Evolutionary conservation across 169 alveolate genomes (phyloP).

Genomic region (Plasmodium gonderi): DNA sequence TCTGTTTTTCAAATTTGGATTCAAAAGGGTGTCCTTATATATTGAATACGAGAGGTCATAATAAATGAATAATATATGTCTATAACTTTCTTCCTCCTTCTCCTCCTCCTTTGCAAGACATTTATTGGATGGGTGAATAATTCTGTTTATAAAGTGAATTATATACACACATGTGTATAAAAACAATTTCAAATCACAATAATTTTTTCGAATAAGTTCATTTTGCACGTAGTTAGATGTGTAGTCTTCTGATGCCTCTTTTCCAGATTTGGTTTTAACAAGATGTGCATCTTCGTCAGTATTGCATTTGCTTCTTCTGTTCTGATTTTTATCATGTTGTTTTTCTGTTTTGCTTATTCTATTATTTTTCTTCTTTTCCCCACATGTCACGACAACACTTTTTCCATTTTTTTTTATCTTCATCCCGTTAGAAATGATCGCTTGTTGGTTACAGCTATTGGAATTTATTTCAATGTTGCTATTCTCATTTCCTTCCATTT

Average conservation of each 20-base stretch:
- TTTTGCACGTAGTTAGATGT: not conserved
- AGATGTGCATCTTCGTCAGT: not conserved
- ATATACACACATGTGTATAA: slow-evolving; percentile 51
- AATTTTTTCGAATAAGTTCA: not conserved
- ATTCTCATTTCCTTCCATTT: not conserved
- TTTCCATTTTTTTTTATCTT: not conserved
- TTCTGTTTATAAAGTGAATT: not conserved
- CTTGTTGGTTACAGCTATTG: not conserved
- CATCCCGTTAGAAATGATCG: not conserved
- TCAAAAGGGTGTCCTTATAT: slow-evolving; percentile 24
- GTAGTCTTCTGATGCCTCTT: not conserved
- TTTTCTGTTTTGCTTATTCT: not conserved
- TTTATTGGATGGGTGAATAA: not conserved
- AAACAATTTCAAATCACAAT: slow-evolving; percentile 36
- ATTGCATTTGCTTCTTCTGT: not conserved
- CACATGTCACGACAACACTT: not conserved
- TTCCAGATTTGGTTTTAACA: not conserved
- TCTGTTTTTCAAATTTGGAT: not conserved
- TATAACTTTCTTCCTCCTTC: not conserved
- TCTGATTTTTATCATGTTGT: not conserved
- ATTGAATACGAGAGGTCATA: slow-evolving; percentile 40
- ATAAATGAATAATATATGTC: slow-evolving; percentile 15
- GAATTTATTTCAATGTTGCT: not conserved
- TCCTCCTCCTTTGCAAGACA: not conserved
- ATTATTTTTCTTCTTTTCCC: not conserved